Evolutionary conservation across 2,329 filamentous ascomycete species (phyloP), one percentile per base, ranked within the genome.

Genomic region (Penicillium sp.): DNA sequence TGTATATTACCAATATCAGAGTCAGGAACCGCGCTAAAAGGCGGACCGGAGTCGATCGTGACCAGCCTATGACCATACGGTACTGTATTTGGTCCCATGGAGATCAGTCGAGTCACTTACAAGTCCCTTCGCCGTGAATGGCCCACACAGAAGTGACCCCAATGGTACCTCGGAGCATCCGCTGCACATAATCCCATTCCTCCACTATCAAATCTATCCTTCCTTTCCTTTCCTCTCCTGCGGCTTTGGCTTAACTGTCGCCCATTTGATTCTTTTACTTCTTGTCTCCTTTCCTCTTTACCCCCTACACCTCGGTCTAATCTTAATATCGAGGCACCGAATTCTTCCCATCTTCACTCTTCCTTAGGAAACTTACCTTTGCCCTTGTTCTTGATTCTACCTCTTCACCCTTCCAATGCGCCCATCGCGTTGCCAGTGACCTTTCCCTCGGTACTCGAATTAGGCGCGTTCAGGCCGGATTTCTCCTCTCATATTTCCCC

Each of bases 351-450:
- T 56, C 29, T 52, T 35, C 26, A 44, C 37, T 33, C 14, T 24
- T 35, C 43, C 31, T 26, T 26, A 35, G 26, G 27, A 24, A 35
- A 37, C 33, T 49, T 49, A 54, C 55, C 51, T 60, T 57, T 53
- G 65, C 58, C 59, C 61, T 62, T 55, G 57, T 54, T 55, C 44
- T 50, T 49, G 16, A 39, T 42, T 42, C 33, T 46, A 29, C 49
- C n/a, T 47, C 50, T 54, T 60, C 60, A 46, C 53, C 56, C 57
- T 60, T 63, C 66, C 71, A 70, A 74, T 76, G 71, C 70, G 66
- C 66, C 65, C 67, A 65, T 71, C 71, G 67, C 69, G 68, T 68
- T 46, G 59, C 65, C 58, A 63, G 58, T 63, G 64, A 63, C 56
- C 55, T 61, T 52, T 64, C 57, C 62, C 61, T 65, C 68, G 62